phyloP scores from a whole-genome alignment of 768 basidiomycete species.

The Fibroporia radiculosa region DNA sequence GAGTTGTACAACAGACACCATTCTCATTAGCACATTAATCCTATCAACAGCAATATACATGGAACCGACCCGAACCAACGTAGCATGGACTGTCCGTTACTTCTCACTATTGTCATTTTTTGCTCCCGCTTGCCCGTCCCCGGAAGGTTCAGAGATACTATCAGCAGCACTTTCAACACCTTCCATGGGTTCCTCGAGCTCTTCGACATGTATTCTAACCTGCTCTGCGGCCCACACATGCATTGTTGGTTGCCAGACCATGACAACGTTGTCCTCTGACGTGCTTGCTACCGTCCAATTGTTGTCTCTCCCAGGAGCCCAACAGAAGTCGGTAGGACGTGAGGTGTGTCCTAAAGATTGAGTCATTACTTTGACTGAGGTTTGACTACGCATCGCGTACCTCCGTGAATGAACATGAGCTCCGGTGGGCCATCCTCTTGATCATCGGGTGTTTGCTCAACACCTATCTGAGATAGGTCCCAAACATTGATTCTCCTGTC shows the following conservation, averaged over 20 bases:
- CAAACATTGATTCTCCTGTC: slow-evolving; percentile 93
- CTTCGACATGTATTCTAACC: slow-evolving; percentile 75
- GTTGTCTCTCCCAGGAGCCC: slow-evolving; percentile 80
- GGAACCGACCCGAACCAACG: background rate
- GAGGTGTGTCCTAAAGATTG: slow-evolving; percentile 82
- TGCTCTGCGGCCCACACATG: slow-evolving; percentile 90
- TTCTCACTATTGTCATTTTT: background rate
- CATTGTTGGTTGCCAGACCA: slow-evolving; percentile 97
- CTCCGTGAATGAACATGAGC: slow-evolving; percentile 92
- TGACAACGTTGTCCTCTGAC: slow-evolving; percentile 96
- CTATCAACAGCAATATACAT: background rate
- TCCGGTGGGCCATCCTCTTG: slow-evolving; percentile 98
- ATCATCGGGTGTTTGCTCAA: slow-evolving; percentile 96
- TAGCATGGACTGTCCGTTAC: slow-evolving; percentile 1
- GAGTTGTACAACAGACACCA: slow-evolving; percentile 2
- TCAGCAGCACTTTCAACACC: slow-evolving; percentile 43
- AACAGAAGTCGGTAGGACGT: slow-evolving; percentile 88
- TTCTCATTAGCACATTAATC: background rate
- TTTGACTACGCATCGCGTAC: slow-evolving; percentile 41
- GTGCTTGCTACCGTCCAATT: slow-evolving; percentile 81
- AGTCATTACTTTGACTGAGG: too few species aligned
- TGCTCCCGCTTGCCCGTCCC: background rate
- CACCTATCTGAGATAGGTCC: slow-evolving; percentile 87
- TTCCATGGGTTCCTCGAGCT: slow-evolving; percentile 82
- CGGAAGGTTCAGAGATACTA: background rate